phyloP scores from a whole-genome alignment of 768 basidiomycete genomes.

The Tricholoma furcatifolium region DNA sequence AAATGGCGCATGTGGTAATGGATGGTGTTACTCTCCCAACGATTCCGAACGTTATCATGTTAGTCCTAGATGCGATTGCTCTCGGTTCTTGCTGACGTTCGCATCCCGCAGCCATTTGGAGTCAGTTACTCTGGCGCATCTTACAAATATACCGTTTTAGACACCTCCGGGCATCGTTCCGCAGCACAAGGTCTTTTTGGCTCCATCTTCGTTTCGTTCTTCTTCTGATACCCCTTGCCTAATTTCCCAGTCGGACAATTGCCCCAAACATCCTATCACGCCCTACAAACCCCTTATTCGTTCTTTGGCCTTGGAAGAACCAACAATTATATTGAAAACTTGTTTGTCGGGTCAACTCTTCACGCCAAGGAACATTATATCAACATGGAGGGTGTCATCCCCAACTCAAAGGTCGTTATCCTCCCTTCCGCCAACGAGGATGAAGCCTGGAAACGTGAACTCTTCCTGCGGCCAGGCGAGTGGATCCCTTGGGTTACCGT shows the following conservation, averaged over 20 bases:
- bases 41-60: slow-evolving; percentile 73
- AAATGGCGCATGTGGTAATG: slow-evolving; percentile 89
- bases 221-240: slow-evolving; percentile 6
- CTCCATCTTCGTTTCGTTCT: not conserved
- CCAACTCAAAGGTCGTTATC: slow-evolving; percentile 97
- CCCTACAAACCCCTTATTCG: slow-evolving; percentile 87
- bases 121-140: slow-evolving; percentile 93
- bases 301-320: slow-evolving; percentile 97
- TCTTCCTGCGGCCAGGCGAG: slow-evolving; percentile 91
- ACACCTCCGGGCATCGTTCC: slow-evolving; percentile 82
- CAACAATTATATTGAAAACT: slow-evolving; percentile 99
- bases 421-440: slow-evolving; percentile 63
- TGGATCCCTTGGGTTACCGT: slow-evolving; percentile 99
- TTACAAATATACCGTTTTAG: slow-evolving; percentile 95
- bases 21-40: slow-evolving; percentile 66
- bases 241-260: slow-evolving; percentile 75
- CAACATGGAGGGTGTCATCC: slow-evolving; percentile 95
- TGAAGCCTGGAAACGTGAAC: slow-evolving; percentile 78
- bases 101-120: slow-evolving; percentile 73
- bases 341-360: slow-evolving; percentile 92
- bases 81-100: slow-evolving; percentile 1
- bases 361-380: slow-evolving; percentile 73
- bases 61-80: slow-evolving; percentile 23
- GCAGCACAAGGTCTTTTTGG: slow-evolving; percentile 78
- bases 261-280: slow-evolving; percentile 89